Conservation (phyloP, 257 asterid species). For the Scutellaria baicalensis region DNA sequence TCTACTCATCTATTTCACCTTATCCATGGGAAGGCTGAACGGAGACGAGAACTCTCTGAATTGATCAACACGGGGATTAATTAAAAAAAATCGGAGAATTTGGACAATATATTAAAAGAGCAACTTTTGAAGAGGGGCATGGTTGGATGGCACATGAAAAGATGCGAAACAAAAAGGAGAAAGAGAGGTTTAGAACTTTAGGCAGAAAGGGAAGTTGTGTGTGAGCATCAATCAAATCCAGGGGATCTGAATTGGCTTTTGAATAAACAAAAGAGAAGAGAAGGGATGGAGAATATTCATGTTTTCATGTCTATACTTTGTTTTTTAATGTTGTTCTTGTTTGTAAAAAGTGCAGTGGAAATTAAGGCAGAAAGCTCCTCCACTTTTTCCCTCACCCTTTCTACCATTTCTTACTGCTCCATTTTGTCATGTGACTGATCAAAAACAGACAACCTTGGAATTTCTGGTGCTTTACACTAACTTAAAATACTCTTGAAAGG, state of each 20-base stretch:
- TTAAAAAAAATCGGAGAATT: background rate
- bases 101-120: background rate
- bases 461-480: too few species aligned
- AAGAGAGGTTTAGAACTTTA: background rate
- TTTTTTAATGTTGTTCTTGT: constrained; percentile 15
- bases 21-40: constrained; percentile 32
- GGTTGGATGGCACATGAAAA: constrained; percentile 8
- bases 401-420: constrained; percentile 10
- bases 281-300: constrained; percentile 29
- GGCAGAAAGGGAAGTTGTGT: constrained; percentile 5
- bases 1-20: constrained; percentile 52
- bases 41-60: constrained; percentile 19
- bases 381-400: background rate
- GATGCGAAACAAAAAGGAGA: constrained; percentile 22
- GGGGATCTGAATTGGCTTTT: constrained; percentile 2
- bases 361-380: constrained; percentile 5
- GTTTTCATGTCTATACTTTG: constrained; percentile 21
- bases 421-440: too few species aligned
- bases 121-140: background rate
- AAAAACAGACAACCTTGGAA: too few species aligned
- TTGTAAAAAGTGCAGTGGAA: constrained; percentile 8
- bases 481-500: too few species aligned
- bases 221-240: background rate
- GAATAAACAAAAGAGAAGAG: constrained; percentile 22
- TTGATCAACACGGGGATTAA: background rate